Base-by-base conservation (phyloP, 129 eudicot genomes). In the Oenanthe sinensis region DNA sequence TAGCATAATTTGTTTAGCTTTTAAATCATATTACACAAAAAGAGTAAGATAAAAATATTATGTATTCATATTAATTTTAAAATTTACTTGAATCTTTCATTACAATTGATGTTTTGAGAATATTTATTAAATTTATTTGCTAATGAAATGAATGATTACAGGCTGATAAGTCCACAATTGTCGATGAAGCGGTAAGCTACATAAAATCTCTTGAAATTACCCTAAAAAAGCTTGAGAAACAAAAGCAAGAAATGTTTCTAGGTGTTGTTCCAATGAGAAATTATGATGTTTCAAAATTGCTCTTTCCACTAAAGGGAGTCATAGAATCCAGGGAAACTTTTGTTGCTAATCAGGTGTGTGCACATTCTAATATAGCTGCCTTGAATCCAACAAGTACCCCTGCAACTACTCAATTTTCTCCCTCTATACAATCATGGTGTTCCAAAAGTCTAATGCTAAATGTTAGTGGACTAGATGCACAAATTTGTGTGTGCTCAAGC, bases 141-240 rank as follows among this genome's bases (percentile, higher is more conserved):
- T 44, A 11, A 73, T 33, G 44, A 68, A 68, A 28, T 68, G 6
- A 3, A 0, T 43, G 16, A 43, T 73, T 73, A 50, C 88, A 95
- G 97, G 87, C 96, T 14, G 99, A 95, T 87, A 95, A 95, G 71
- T 75, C 99, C 63, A 89, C 97, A 60, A 82, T 92, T 14, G 97
- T 96, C 45, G 93, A 90, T 80, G 96, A 96, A 87, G 99, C 99
- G 44, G 84, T 90, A 63, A 86, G 22, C 76, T 77, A 85, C 86
- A 92, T 96, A 11, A 85, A 81, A 83, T 74, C 84, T 70, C 81
- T 96, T 33, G 83, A 96, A 81, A 65, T 79, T 77, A 88, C 89
- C 2, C 87, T 91, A n/a, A 82, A 88, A 71, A 83, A 85, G 50
- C 95, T 92, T 43, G 84, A 96, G 52, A 82, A 81, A 62, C 81